These are phyloP conservation scores for Daedaleopsis nitida DNA, from an alignment of 768 basidiomycete species.

Conservation along the genomic window DNA sequence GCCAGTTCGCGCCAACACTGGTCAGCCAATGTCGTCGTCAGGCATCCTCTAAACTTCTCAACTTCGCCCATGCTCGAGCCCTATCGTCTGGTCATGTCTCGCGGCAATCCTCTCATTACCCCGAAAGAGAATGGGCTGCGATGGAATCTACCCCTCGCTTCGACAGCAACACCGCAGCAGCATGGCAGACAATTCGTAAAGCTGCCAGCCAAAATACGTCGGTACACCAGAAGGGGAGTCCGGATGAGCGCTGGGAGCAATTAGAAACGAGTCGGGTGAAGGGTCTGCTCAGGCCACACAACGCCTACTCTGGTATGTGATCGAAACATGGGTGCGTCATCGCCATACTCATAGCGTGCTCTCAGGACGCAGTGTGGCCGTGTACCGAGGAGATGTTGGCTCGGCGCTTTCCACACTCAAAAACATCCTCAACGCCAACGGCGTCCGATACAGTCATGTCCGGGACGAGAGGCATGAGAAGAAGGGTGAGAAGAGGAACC, in stretches of 20 bases:
- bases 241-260: slow-evolving; percentile 45
- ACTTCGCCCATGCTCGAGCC: neutral
- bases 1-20: neutral
- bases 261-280: slow-evolving; percentile 24
- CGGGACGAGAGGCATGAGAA: slow-evolving; percentile 71
- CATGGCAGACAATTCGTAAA: neutral
- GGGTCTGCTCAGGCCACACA: slow-evolving; percentile 39
- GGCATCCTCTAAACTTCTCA: neutral
- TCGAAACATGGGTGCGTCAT: neutral
- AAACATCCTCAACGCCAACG: slow-evolving; percentile 54
- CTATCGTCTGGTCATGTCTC: neutral
- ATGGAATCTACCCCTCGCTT: too few species aligned
- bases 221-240: neutral
- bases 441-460: slow-evolving; percentile 35
- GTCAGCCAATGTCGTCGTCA: neutral
- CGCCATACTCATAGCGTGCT: neutral
- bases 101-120: neutral
- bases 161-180: too few species aligned
- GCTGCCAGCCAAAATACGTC: neutral
- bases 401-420: slow-evolving; percentile 53
- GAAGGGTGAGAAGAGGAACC: slow-evolving; percentile 76
- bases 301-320: slow-evolving; percentile 57
- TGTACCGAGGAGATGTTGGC: slow-evolving; percentile 45
- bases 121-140: too few species aligned
- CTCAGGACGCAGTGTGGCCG: slow-evolving; percentile 63